Percentiles rank a stretch among this genome's conserved stretches.
Conservation (phyloP, 306 rosid genomes). For the Cicer judaicum region DNA sequence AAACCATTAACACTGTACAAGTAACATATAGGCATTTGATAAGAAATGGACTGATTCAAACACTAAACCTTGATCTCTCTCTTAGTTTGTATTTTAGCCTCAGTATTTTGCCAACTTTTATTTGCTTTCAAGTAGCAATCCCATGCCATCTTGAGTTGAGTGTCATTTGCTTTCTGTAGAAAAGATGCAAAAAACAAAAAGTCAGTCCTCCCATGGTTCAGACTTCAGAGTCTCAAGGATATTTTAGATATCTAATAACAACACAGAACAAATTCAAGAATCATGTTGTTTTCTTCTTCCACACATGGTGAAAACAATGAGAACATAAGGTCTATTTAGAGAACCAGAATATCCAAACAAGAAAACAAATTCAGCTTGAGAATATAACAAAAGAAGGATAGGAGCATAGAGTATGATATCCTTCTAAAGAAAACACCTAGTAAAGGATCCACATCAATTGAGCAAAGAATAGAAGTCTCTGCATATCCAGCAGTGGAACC, state of each 20-base stretch:
- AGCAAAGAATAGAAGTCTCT: conserved; percentile 27
- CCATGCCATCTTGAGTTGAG: conserved; percentile 68
- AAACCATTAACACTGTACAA: conserved; percentile 40
- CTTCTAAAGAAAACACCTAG: conserved; percentile 31
- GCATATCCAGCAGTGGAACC: conserved; percentile 32
- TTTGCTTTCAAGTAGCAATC: conserved; percentile 71
- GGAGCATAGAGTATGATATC: conserved; percentile 30
- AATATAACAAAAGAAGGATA: conserved; percentile 21
- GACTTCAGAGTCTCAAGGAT: neutral
- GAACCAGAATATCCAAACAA: conserved; percentile 16
- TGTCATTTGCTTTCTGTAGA: conserved; percentile 69
- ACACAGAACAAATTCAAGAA: conserved; percentile 1
- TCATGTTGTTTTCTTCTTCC: conserved; percentile 25
- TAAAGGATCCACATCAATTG: conserved; percentile 7
- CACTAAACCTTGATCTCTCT: conserved; percentile 66
- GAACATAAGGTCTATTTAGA: neutral
- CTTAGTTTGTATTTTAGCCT: conserved; percentile 71
- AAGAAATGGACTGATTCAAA: conserved; percentile 38
- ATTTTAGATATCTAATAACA: conserved; percentile 29
- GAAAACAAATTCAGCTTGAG: conserved; percentile 21
- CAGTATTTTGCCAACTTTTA: conserved; percentile 65
- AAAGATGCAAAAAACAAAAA: neutral
- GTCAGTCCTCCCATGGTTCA: conserved; percentile 17
- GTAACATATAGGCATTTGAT: conserved; percentile 23
- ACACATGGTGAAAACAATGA: conserved; percentile 28